These are phyloP conservation scores for Hylodesmum podocarpum DNA, from an alignment of 306 rosid genomes.

Conservation along the genomic window DNA sequence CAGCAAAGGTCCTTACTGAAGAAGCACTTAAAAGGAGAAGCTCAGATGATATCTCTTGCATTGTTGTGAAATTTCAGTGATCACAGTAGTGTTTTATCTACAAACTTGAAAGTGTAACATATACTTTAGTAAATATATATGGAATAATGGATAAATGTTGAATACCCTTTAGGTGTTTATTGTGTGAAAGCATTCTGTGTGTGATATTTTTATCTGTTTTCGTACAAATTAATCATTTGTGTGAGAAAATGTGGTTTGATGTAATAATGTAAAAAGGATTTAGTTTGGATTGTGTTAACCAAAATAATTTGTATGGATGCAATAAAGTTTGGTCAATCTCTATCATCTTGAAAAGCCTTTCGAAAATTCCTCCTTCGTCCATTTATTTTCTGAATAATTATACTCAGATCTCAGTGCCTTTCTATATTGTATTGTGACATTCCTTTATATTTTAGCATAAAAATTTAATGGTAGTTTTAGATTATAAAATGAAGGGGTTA, in stretches of 20 bases:
- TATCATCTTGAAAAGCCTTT: background rate
- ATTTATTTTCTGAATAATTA: no score
- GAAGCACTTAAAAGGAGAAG: constrained; percentile 82
- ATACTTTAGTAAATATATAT: background rate
- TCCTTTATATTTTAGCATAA: no score
- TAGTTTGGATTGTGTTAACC: constrained; percentile 19
- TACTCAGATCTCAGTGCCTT: no score
- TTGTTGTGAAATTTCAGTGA: constrained; percentile 74
- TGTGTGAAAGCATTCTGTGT: background rate
- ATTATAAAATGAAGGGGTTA: no score
- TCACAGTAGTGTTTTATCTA: constrained; percentile 1
- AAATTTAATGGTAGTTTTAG: no score
- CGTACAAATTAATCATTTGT: background rate
- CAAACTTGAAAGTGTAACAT: constrained; percentile 28
- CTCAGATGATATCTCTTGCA: constrained; percentile 86
- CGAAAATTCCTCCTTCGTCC: background rate
- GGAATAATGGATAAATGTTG: background rate
- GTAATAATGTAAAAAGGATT: background rate
- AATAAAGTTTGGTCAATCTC: background rate
- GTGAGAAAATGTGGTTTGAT: constrained; percentile 18
- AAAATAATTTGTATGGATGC: constrained; percentile 13
- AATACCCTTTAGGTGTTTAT: constrained; percentile 5
- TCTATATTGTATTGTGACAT: no score
- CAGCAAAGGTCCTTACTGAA: constrained; percentile 82
- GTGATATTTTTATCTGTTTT: constrained; percentile 15